Evolutionary conservation across 2,329 filamentous ascomycete species (phyloP).

Genomic region (Cordyceps cateniannulata): DNA sequence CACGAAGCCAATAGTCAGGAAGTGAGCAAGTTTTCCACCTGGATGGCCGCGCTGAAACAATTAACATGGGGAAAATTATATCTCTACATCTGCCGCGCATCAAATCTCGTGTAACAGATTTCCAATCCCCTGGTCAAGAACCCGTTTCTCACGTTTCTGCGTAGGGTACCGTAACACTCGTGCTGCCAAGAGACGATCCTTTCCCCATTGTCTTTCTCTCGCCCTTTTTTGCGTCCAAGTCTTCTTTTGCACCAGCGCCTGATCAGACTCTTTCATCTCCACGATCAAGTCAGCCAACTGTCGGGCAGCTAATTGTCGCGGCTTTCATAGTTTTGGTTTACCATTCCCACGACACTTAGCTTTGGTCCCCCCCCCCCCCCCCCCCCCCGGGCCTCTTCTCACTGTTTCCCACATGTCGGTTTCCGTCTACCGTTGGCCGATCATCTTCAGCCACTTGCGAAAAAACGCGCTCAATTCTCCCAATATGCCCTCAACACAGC

Average conservation of each 20-base stretch:
- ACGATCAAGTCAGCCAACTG: too few species aligned
- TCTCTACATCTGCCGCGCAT: background rate
- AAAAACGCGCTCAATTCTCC: too few species aligned
- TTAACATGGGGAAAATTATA: background rate
- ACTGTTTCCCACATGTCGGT: too few species aligned
- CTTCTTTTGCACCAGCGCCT: background rate
- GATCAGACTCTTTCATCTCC: background rate
- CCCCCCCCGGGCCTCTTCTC: too few species aligned
- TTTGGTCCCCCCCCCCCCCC: too few species aligned
- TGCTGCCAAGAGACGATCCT: background rate
- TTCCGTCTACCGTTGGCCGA: too few species aligned
- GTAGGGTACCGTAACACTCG: background rate
- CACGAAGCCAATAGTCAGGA: background rate
- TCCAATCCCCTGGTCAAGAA: background rate
- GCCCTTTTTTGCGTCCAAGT: background rate
- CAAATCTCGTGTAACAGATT: background rate
- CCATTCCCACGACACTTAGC: too few species aligned
- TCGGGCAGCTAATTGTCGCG: too few species aligned
- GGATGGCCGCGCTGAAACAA: constrained; percentile 3
- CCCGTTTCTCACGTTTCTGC: background rate
- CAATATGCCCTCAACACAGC: too few species aligned
- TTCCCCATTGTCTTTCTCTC: background rate
- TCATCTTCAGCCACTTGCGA: too few species aligned
- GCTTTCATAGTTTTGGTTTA: too few species aligned
- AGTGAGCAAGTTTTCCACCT: constrained; percentile 5